Evolutionary conservation across 148 eudicot genomes (phyloP).

Genomic region (Vaccinium corymbosum): DNA sequence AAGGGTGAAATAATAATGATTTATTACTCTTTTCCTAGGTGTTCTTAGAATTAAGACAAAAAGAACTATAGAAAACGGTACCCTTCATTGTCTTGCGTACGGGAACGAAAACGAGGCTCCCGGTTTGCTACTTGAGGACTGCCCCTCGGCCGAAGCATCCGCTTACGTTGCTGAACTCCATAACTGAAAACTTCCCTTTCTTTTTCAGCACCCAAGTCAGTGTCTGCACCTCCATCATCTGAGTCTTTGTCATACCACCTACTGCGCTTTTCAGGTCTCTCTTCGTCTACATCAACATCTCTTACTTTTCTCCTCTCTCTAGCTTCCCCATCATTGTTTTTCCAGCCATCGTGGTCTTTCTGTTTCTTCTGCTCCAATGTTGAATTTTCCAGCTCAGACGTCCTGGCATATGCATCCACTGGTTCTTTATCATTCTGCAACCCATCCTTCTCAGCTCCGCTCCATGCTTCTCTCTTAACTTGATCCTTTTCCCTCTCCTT

Average conservation of each 20-base stretch:
- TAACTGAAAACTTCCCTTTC: slow-evolving; percentile 73
- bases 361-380: slow-evolving; percentile 61
- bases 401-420: slow-evolving; percentile 41
- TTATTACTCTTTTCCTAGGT: not conserved
- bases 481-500: slow-evolving; percentile 73
- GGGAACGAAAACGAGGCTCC: slow-evolving; percentile 72
- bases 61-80: slow-evolving; percentile 25
- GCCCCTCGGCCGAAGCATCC: slow-evolving; percentile 94
- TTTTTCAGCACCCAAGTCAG: slow-evolving; percentile 60
- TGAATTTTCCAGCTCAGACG: slow-evolving; percentile 46
- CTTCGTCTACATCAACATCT: slow-evolving; percentile 76
- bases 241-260: slow-evolving; percentile 65
- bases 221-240: slow-evolving; percentile 66
- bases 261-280: slow-evolving; percentile 77
- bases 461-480: slow-evolving; percentile 58
- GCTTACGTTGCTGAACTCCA: slow-evolving; percentile 88
- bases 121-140: slow-evolving; percentile 73
- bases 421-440: slow-evolving; percentile 52
- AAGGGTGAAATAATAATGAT: not conserved
- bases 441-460: slow-evolving; percentile 58
- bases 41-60: not conserved
- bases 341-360: slow-evolving; percentile 63
- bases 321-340: slow-evolving; percentile 60
- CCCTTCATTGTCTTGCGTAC: slow-evolving; percentile 78
- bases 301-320: slow-evolving; percentile 79